Base-by-base conservation (phyloP, 768 basidiomycete genomes). In the Leccinum broughii region DNA sequence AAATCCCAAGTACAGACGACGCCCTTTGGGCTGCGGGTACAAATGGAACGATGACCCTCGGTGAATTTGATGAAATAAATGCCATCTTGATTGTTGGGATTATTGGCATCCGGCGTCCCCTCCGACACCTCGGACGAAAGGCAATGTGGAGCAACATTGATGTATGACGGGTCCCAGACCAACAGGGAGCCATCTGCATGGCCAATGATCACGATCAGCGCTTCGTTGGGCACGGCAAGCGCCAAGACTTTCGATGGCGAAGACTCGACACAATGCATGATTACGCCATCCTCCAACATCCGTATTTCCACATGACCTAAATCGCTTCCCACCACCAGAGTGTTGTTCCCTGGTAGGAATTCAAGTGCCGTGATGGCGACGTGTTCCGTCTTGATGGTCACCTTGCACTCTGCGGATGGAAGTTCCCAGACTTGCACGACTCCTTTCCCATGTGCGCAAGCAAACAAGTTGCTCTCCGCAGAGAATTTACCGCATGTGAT, bases 401-500 rank as follows among this genome's bases (percentile, higher is more conserved):
- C 34, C 49, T 48, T 62, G 55, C 56, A 62, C 3, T 54, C 14
- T 8, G 24, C 37, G 3, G 60, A 68, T 9, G 66, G 61, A 17
- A 62, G 35, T 34, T 62, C 63, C 66, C 66, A 68, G 57, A 68
- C 22, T 52, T 67, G 57, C 20, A 62, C 56, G 30, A 49, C n/a
- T n/a, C 66, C 63, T 0, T 62, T 28, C 8, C 63, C 66, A 39
- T 67, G 66, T 2, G 66, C 61, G 26, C 63, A 68, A 2, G 60
- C 58, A 44, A 67, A 53, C 5, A 58, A 44, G 15, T 57, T 49
- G 48, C 63, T 60, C 24, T 65, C 51, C 9, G 56, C 51, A 17
- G 66, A 68, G 46, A 68, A 68, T 44, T 34, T 52, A 9, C 56
- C 46, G 15, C 58, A 60, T 5, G 55, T 56, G 49, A 68, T 68